Evolutionary conservation across 2,329 filamentous ascomycete species (phyloP), one percentile per base, ranked within the genome.

Genomic region (Cordyceps cicadae): DNA sequence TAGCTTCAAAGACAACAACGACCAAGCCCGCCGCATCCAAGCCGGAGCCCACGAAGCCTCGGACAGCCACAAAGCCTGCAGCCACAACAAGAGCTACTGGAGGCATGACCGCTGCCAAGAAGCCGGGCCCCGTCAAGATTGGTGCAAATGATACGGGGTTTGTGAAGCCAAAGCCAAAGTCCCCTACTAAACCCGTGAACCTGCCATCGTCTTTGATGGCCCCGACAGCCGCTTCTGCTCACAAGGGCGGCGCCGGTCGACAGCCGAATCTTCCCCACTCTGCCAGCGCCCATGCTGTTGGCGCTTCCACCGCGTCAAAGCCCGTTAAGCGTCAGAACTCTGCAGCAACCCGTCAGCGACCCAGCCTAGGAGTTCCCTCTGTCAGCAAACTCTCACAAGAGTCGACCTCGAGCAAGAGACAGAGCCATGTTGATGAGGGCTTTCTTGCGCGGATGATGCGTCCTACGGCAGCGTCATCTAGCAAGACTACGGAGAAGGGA

Each of bases 361-460:
- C 82, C 3, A 84, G 83, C 66, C 65, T 86, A 19, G 83, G 83
- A 1, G 81, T 77, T 2, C 83, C 84, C 8, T 81, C 83, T 3
- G 87, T 84, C 71, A 85, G 82, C 64, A 45, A 62, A 8, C 46
- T 32, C 46, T 75, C 81, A 62, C 70, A 78, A 71, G 77, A 80
- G 49, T 19, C 50, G 8, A 34, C 50, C 66, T 67, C 81, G 55
- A 64, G 78, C 7, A 81, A 80, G 66, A 77, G 79, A 63, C 76
- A 81, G 29, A 78, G 77, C 52, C 81, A 81, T 19, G 78, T 88
- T 1, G 87, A 90, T 64, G 86, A 89, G 65, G 74, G 84, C 15
- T 92, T 92, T 73, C 75, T 92, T 29, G 88, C 87, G n/a, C 83
- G 89, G 57, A 91, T 92, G 88, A 92, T 87, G 84, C 79, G 88